phyloP scores from a whole-genome alignment of 2,329 filamentous ascomycete genomes.

The Cercospora zeae-maydis region DNA sequence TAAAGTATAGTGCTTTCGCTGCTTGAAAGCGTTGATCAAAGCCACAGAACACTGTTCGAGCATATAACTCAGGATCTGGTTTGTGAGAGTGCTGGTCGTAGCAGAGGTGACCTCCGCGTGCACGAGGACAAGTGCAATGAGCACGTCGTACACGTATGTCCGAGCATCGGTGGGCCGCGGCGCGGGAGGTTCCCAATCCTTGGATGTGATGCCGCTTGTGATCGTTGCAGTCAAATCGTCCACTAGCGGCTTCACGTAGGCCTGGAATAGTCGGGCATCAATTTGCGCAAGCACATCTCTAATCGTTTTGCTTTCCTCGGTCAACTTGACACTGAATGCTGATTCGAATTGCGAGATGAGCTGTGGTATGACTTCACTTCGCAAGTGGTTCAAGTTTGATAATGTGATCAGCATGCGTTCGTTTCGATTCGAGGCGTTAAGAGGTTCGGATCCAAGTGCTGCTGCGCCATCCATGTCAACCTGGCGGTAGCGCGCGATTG shows the following conservation, averaged over 20 bases:
- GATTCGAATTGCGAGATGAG: constrained; percentile 93
- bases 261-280: constrained; percentile 83
- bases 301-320: constrained; percentile 88
- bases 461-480: constrained; percentile 35
- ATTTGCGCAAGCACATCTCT: constrained; percentile 88
- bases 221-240: constrained; percentile 67
- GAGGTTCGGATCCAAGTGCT: constrained; percentile 44
- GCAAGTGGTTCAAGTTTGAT: constrained; percentile 82
- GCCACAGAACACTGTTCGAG: constrained; percentile 76
- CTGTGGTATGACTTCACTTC: constrained; percentile 75
- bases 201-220: constrained; percentile 64
- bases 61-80: constrained; percentile 78
- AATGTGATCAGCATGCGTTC: constrained; percentile 89
- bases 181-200: constrained; percentile 57
- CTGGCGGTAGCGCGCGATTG: constrained; percentile 28
- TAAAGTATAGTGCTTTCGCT: constrained; percentile 64
- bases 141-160: constrained; percentile 83
- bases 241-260: constrained; percentile 78
- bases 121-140: constrained; percentile 81
- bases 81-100: constrained; percentile 66
- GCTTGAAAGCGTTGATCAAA: constrained; percentile 75
- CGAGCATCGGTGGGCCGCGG: constrained; percentile 67
- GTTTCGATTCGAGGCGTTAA: constrained; percentile 51
- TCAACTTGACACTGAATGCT: constrained; percentile 88
- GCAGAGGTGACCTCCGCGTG: constrained; percentile 59